These are phyloP conservation scores for Euphorbia celastroides DNA, from an alignment of 441 rosid genomes.

Conservation along the genomic window DNA sequence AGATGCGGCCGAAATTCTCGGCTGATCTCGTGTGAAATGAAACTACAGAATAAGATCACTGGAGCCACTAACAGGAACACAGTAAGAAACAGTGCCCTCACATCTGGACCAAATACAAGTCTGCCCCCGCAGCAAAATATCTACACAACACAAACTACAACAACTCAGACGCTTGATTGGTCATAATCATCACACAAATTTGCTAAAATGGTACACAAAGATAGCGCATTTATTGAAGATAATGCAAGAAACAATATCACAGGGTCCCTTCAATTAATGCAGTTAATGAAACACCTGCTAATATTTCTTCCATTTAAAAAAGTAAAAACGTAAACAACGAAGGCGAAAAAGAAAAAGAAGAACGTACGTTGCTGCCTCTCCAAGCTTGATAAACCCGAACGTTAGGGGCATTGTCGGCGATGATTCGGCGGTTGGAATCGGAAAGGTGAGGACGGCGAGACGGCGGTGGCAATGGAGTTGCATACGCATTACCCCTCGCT, in stretches of 20 bases:
- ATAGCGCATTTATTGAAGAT: not conserved
- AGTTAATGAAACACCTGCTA: not conserved
- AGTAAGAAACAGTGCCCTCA: slow-evolving; percentile 63
- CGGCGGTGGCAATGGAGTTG: slow-evolving; percentile 20
- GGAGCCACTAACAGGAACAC: slow-evolving; percentile 76
- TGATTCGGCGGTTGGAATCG: slow-evolving; percentile 34
- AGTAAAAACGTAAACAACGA: not conserved
- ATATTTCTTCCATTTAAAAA: not conserved
- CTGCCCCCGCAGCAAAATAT: slow-evolving; percentile 74
- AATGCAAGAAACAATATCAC: too few relatives aligned
- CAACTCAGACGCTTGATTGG: not conserved
- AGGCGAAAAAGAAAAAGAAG: not conserved
- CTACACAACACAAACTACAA: slow-evolving; percentile 33
- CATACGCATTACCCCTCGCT: slow-evolving; percentile 24
- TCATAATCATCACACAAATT: not conserved
- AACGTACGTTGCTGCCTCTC: slow-evolving; percentile 53
- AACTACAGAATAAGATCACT: slow-evolving; percentile 41
- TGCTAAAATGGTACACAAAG: not conserved
- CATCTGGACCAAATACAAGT: slow-evolving; percentile 96
- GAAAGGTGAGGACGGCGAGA: slow-evolving; percentile 30
- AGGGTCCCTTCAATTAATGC: too few relatives aligned
- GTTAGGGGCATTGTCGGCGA: slow-evolving; percentile 21
- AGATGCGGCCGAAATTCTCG: slow-evolving; percentile 29
- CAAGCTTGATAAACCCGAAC: slow-evolving; percentile 53
- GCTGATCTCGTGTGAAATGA: slow-evolving; percentile 48